A percentile compares a stretch with the other conserved stretches of the same genome.
These are phyloP conservation scores for Bassia scoparia DNA, from an alignment of 148 eudicot genomes.

Conservation along the genomic window DNA sequence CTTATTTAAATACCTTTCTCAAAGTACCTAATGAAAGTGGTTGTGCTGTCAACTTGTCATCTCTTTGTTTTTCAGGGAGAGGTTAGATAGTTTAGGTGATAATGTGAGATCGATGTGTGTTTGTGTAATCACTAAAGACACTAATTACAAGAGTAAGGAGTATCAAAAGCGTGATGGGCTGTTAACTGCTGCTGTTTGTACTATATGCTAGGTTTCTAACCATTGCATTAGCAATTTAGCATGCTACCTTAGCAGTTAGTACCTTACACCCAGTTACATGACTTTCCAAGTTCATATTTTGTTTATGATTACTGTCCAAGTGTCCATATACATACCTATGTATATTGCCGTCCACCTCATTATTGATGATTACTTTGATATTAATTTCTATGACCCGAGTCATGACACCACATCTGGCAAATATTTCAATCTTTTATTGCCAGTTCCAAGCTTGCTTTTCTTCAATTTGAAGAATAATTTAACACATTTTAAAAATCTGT, in stretches of 20 bases:
- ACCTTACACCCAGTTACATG: neutral
- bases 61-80: neutral
- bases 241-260: no score
- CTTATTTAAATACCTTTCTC: no score
- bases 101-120: neutral
- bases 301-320: neutral
- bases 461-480: neutral
- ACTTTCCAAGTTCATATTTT: neutral
- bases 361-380: neutral
- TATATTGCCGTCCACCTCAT: neutral
- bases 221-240: neutral
- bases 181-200: no score
- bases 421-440: neutral
- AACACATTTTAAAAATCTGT: constrained; percentile 1
- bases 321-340: neutral
- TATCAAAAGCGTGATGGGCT: neutral
- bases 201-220: neutral
- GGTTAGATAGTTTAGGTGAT: no score
- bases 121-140: neutral
- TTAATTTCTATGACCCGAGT: neutral
- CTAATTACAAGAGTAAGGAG: neutral
- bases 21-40: neutral
- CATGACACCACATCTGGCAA: neutral
- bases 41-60: neutral
- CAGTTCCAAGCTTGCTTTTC: neutral